Evolutionary conservation across 176 grass and related monocot genomes (phyloP), one percentile per base, ranked within the genome.

Genomic region (Musa beccarii): DNA sequence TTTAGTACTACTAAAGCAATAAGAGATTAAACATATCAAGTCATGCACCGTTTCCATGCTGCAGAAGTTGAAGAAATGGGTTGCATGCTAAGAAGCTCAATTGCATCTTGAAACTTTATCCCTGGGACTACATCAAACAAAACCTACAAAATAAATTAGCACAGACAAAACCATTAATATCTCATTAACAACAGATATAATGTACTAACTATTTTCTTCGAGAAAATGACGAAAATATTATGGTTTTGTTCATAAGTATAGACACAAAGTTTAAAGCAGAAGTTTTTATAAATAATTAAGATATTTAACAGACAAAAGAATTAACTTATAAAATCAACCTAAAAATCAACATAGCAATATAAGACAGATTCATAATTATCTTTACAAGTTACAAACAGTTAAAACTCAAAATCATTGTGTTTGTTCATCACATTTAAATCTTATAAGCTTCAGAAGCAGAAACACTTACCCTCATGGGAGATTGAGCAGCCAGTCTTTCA

Each of bases 101-200:
- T 87, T 76, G 88, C 90, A 80, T 93, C 87, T 83, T 93, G 74
- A 81, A 90, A 97, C 71, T 84, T 93, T 82, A 97, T 97, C 57
- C 69, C 88, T 69, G 94, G 90, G 76, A 97, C 94, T 16, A 68
- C 77, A 34, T 93, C 94, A 89, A 97, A 97, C 28, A 97, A 73
- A 55, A 97, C 86, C 86, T 92, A 79, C 3, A 80, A 83, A 78
- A 43, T 6, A 29, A 70, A 51, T 57, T 29, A 50, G 16, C 77
- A 70, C 76, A 67, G 23, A 19, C 50, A 74, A n/a, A 43, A 53
- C 10, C 21, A 55, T 24, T 79, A 64, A 24, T 63, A 73, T 16
- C 76, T 54, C 22, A 23, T 24, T 25, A 9, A 11, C 11, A 3
- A 23, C 24, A 24, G 24, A 21, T 62, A 62, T 19, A 62, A 22